Evolutionary conservation across 1,139 yeast species (phyloP), one percentile per base, ranked within the genome.

Genomic region (Hansenula sp.): DNA sequence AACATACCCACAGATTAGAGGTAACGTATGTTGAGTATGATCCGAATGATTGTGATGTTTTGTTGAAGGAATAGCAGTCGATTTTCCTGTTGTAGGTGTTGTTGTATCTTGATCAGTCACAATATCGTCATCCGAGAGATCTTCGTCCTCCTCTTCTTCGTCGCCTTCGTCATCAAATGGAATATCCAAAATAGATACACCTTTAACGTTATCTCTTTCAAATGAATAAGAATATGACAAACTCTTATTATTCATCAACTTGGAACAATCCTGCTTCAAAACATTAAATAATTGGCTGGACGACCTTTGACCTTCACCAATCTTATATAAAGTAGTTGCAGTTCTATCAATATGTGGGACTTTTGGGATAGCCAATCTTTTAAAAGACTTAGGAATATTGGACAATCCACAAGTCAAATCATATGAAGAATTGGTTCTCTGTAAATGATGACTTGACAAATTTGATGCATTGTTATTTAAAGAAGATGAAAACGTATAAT

Each of bases 1-100:
- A 1, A 53, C 47, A 33, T 54, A 57, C 0, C 60, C 59, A 38
- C 60, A 56, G 3, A 55, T 19, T n/a, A 49, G 54, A 2, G 60
- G 59, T 10, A 54, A 44, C 8, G 51, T 39, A 30, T 41, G 43
- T 16, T 38, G 38, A 12, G 33, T 38, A 31, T 41, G 29, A 9
- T 33, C 41, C 10, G 17, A 11, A 33, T 33, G 35, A 12, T 30
- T 33, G 17, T 41, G 25, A 27, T 9, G 33, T 15, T 15, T n/a
- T 13, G 32, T 28, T 6, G n/a, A n/a, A n/a, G 25, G 30, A 16
- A 15, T 30, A 9, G 17, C 11, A 7, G 15, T 28, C 11, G 13
- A 13, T 28, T 25, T 10, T 16, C 39, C 15, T 27, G 13, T 16
- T 28, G 15, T 5, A 2, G 19, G 19, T 16, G 19, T 7, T 18